Evolutionary conservation across 371 early-diverging fungal species (phyloP), one percentile per base, ranked within the genome.

Genomic region (Mortierella sp.): DNA sequence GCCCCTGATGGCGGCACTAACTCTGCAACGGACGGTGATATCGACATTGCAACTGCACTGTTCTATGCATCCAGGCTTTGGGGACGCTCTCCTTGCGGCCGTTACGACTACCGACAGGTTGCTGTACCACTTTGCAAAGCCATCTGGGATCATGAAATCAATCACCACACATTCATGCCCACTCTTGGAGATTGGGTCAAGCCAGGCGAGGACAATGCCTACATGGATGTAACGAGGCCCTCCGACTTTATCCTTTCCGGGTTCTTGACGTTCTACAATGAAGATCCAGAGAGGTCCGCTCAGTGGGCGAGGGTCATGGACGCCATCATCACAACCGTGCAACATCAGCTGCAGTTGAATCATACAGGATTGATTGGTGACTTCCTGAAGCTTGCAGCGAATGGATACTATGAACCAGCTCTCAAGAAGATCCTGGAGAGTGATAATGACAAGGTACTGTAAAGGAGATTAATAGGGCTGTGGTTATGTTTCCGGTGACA

Each of bases 1-100:
- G 86, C 87, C 2, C 86, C 86, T 0, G 89, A 88, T n/a, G 89
- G 89, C 4, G 87, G 86, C 53, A 71, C 79, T n/a, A 87, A 87
- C 69, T 71, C 86, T 43, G 84, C 83, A 10, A 86, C 87, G 1
- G 87, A 88, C 47, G 89, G 89, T 9, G 86, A 85, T 68, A 84
- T 85, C 21, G 88, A 88, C 63, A 73, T 88, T 52, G 83, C 83
- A 12, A 86, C 86, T 16, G 81, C 86, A 0, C 64, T 88, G 29
- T 86, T 88, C 62, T 71, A 86, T 45, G 88, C 88, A 0, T 80
- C 82, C 10, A 77, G 79, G 28, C 76, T 84, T 27, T 88, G 88
- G 88, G 83, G 83, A 17, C 83, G 69, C 25, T 76, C 76, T 5
- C 65, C 80, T 44, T 83, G 86, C 41, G 86, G 85, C 3, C 68